Evolutionary conservation across 73 alveolate genomes (phyloP).

Genomic region (Tetrahymena elliotti): DNA sequence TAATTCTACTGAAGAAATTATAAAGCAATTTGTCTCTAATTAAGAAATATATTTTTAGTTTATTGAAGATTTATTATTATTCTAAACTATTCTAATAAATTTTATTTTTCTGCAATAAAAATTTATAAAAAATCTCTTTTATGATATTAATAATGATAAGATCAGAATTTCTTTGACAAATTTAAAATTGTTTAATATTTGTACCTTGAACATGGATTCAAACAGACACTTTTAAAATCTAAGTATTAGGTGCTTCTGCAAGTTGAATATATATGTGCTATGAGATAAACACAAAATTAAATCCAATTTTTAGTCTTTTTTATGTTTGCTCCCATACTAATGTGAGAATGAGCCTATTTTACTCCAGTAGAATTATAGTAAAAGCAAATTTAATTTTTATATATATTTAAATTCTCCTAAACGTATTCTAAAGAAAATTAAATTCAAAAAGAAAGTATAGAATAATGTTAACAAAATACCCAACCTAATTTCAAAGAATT

Average conservation of each 20-base stretch:
- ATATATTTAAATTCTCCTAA: neutral
- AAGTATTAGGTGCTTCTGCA: neutral
- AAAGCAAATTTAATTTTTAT: neutral
- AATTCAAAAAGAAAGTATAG: neutral
- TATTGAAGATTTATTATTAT: too few species aligned
- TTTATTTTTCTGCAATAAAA: neutral
- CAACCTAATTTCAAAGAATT: neutral
- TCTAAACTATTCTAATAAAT: neutral
- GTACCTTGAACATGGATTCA: neutral
- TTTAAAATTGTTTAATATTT: neutral
- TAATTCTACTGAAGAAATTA: neutral
- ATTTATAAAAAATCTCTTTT: neutral
- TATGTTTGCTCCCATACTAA: neutral
- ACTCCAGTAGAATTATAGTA: neutral
- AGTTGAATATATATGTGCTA: neutral
- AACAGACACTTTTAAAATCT: too few species aligned
- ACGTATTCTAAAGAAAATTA: neutral
- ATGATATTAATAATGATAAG: neutral
- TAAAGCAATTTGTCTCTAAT: too few species aligned
- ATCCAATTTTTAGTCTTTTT: neutral
- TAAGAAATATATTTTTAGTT: too few species aligned
- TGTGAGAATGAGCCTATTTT: neutral
- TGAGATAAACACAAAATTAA: neutral
- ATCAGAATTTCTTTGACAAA: neutral
- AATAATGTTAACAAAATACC: neutral